Percentiles rank a stretch among this genome's conserved stretches.
Evolutionary conservation across 2,329 filamentous ascomycete species (phyloP).

Genomic region (Fusarium beomiforme): DNA sequence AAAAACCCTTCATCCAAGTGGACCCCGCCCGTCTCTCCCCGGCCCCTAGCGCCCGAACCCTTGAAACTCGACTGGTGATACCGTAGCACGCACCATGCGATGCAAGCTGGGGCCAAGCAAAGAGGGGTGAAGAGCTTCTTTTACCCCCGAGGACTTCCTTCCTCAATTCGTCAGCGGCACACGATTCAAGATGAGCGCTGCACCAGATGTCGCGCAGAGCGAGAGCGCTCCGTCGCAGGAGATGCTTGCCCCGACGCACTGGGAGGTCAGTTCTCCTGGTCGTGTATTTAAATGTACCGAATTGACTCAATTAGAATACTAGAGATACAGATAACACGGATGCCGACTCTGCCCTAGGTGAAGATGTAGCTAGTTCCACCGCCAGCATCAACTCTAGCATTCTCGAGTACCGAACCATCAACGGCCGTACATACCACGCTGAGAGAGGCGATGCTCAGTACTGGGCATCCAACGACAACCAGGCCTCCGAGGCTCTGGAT

Average conservation of each 20-base stretch:
- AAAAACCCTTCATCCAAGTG: neutral
- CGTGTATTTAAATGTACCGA: no score
- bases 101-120: slow-evolving; percentile 8
- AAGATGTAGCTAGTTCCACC: slow-evolving; percentile 21
- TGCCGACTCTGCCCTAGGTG: slow-evolving; percentile 21
- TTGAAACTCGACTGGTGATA: neutral
- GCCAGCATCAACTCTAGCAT: slow-evolving; percentile 35
- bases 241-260: slow-evolving; percentile 33
- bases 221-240: neutral
- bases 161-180: accelerated
- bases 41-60: neutral
- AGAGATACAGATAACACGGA: neutral
- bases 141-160: neutral
- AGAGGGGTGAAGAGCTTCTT: neutral
- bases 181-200: neutral
- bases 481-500: slow-evolving; percentile 31
- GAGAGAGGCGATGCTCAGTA: slow-evolving; percentile 33
- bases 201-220: neutral
- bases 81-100: neutral
- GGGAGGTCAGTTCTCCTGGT: slow-evolving; percentile 14
- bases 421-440: slow-evolving; percentile 34
- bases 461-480: slow-evolving; percentile 32
- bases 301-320: slow-evolving; percentile 6
- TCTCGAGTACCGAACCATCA: slow-evolving; percentile 32
- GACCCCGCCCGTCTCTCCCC: slow-evolving; percentile 3